Evolutionary conservation across 169 alveolate species (phyloP).

Genomic region (Plasmodium blacklocki): DNA sequence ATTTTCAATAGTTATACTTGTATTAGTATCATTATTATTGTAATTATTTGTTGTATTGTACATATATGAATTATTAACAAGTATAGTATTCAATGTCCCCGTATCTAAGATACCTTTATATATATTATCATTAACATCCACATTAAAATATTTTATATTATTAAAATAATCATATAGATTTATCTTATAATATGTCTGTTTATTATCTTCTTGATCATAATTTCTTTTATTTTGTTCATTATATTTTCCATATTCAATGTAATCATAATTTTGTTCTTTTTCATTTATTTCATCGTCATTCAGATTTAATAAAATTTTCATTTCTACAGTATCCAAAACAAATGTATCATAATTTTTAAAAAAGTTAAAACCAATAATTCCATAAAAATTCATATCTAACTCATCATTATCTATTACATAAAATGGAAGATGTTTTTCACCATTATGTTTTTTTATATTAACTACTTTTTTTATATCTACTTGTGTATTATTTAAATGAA

Average conservation of each 20-base stretch:
- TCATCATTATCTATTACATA: slow-evolving; percentile 31
- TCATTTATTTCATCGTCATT: not conserved
- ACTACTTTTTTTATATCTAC: slow-evolving; percentile 17
- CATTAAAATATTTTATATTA: slow-evolving; percentile 31
- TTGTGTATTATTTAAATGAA: slow-evolving; percentile 19
- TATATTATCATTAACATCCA: not conserved
- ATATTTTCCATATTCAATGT: too few species aligned
- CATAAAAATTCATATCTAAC: slow-evolving; percentile 43
- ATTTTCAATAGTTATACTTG: slow-evolving; percentile 14
- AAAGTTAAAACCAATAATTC: slow-evolving; percentile 65
- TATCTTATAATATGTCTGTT: not conserved
- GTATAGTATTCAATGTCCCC: slow-evolving; percentile 24
- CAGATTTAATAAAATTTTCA: slow-evolving; percentile 5
- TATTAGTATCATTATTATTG: not conserved
- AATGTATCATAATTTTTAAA: slow-evolving; percentile 13
- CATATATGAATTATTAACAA: slow-evolving; percentile 6
- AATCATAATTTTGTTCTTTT: too few species aligned
- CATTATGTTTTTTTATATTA: slow-evolving; percentile 6
- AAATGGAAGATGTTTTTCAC: not conserved
- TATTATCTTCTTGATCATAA: not conserved
- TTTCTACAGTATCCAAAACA: slow-evolving; percentile 15
- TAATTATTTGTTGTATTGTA: not conserved
- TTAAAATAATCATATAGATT: slow-evolving; percentile 24
- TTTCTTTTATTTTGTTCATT: too few species aligned
- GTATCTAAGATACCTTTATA: slow-evolving; percentile 56